A percentile compares a stretch with the other conserved stretches of the same genome.
phyloP scores from a whole-genome alignment of 139 green algal species.

The Picochlorum sp. region DNA sequence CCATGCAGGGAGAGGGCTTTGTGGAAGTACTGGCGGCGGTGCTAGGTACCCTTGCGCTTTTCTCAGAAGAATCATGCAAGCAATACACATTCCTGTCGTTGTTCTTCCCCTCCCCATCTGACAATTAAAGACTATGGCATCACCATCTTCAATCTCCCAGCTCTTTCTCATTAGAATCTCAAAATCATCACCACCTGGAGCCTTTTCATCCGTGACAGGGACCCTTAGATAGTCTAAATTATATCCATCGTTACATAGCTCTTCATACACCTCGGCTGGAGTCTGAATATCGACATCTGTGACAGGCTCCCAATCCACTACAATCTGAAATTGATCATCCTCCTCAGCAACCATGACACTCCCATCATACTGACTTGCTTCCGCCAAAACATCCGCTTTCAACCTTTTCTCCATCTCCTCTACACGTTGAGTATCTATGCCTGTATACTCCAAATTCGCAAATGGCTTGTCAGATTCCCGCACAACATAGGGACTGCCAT shows the following conservation, averaged over 20 bases:
- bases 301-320: conserved; percentile 70
- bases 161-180: conserved; percentile 47
- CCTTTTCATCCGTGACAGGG: conserved; percentile 94
- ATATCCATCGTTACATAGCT: conserved; percentile 48
- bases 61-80: conserved; percentile 63
- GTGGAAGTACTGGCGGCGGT: conserved; percentile 14
- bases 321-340: conserved; percentile 70
- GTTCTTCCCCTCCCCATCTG: conserved; percentile 91
- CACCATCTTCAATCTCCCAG: conserved; percentile 42
- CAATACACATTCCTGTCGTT: conserved; percentile 91
- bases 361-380: conserved; percentile 51
- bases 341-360: conserved; percentile 83
- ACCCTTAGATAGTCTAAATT: conserved; percentile 83
- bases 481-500: conserved; percentile 86
- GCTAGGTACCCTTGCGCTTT: neutral
- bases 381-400: conserved; percentile 65
- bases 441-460: conserved; percentile 93
- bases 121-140: conserved; percentile 93
- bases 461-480: conserved; percentile 87
- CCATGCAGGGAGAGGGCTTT: conserved; percentile 35
- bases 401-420: conserved; percentile 89
- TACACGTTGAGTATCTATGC: conserved; percentile 69
- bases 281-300: conserved; percentile 82
- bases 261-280: conserved; percentile 71
- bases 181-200: conserved; percentile 74